These are phyloP conservation scores for Pythium aphanidermatum DNA, from an alignment of 352 stramenopile species.

Conservation along the genomic window DNA sequence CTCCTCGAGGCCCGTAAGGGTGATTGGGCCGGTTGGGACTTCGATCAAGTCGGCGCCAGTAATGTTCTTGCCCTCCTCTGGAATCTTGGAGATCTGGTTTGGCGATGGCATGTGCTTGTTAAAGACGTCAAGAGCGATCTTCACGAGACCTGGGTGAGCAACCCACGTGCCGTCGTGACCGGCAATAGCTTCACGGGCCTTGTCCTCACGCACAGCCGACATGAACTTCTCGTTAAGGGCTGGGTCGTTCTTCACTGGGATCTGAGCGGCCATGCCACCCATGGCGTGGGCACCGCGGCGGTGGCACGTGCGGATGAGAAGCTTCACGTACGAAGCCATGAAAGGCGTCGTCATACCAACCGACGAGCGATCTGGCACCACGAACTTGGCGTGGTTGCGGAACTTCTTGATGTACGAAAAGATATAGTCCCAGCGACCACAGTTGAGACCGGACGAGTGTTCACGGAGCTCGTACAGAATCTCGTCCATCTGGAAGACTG, in stretches of 20 bases:
- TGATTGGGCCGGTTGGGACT: constrained; percentile 68
- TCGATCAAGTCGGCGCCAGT: constrained; percentile 61
- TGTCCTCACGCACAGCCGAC: constrained; percentile 87
- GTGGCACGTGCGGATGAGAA: constrained; percentile 94
- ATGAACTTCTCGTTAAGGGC: constrained; percentile 88
- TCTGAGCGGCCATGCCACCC: constrained; percentile 96
- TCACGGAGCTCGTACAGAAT: constrained; percentile 94
- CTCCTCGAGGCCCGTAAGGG: constrained; percentile 76
- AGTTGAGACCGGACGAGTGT: constrained; percentile 96
- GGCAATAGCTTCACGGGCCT: constrained; percentile 84
- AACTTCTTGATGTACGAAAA: constrained; percentile 98
- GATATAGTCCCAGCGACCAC: constrained; percentile 96
- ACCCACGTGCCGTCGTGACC: constrained; percentile 97
- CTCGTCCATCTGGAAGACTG: constrained; percentile 97
- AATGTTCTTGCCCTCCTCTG: constrained; percentile 46
- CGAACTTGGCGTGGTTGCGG: constrained; percentile 86
- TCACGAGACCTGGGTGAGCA: constrained; percentile 92
- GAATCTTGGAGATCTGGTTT: constrained; percentile 87
- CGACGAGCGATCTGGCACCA: constrained; percentile 90
- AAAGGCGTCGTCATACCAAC: constrained; percentile 94
- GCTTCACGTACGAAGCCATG: constrained; percentile 93
- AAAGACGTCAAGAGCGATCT: constrained; percentile 91
- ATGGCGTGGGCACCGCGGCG: constrained; percentile 94
- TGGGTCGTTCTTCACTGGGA: constrained; percentile 92
- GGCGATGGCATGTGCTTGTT: constrained; percentile 89